These are phyloP conservation scores for Boletellus ananiceps DNA, from an alignment of 768 basidiomycete species.

Conservation along the genomic window DNA sequence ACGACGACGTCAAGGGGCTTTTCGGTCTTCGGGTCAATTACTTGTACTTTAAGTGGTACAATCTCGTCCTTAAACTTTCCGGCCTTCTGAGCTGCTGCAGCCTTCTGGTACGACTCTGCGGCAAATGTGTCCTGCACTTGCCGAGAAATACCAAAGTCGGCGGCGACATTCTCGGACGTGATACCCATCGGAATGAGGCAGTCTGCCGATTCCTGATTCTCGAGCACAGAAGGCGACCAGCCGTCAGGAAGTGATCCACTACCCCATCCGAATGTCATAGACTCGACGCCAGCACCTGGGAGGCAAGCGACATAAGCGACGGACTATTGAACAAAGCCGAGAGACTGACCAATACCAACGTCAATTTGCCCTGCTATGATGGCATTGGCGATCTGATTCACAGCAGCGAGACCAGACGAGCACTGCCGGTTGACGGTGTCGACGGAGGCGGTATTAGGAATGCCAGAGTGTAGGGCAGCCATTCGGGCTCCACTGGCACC, in stretches of 20 bases:
- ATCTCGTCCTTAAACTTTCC: constrained; percentile 85
- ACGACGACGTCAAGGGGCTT: constrained; percentile 63
- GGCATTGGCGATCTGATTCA: constrained; percentile 77
- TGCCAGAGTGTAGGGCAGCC: constrained; percentile 82
- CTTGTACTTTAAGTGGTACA: constrained; percentile 67
- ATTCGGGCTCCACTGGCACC: constrained; percentile 81
- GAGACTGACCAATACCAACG: constrained; percentile 72
- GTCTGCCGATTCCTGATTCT: constrained; percentile 68
- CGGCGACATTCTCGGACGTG: constrained; percentile 91
- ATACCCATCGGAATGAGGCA: constrained; percentile 89
- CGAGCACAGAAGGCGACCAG: constrained; percentile 62
- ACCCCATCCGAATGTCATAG: constrained; percentile 81
- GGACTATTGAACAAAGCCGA: constrained; percentile 1
- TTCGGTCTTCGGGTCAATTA: constrained; percentile 71
- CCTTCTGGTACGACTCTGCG: constrained; percentile 80
- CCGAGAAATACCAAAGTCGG: constrained; percentile 70
- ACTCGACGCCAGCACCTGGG: constrained; percentile 81
- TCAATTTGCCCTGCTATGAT: constrained; percentile 79
- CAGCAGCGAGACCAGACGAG: constrained; percentile 78
- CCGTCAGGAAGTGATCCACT: constrained; percentile 49
- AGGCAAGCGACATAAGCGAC: constrained; percentile 5
- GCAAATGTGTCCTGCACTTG: constrained; percentile 81
- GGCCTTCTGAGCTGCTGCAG: constrained; percentile 71
- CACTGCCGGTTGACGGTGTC: constrained; percentile 91
- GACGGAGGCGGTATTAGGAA: constrained; percentile 68